A percentile compares a stretch with the other conserved stretches of the same genome.
These are phyloP conservation scores for Ceratocystis huliohia DNA, from an alignment of 2,329 filamentous ascomycete species.

Conservation along the genomic window DNA sequence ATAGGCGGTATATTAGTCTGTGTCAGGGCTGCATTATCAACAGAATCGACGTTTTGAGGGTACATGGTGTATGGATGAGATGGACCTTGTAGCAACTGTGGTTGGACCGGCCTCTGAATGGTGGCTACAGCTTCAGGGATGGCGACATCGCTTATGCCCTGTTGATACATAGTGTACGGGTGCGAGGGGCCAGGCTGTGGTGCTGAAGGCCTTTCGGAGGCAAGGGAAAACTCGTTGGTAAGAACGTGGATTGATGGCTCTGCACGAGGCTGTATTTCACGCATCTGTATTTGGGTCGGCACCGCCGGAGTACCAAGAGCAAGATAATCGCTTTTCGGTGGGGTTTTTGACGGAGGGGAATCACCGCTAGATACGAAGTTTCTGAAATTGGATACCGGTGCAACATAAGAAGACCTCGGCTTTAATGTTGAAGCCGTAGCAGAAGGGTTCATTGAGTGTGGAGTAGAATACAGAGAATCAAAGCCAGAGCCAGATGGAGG, in stretches of 20 bases:
- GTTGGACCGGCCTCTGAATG: background rate
- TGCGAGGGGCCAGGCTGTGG: conserved; percentile 19
- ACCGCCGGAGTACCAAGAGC: background rate
- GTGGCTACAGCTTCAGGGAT: background rate
- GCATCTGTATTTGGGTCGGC: background rate
- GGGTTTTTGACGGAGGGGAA: conserved; percentile 14
- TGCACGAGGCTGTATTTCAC: background rate
- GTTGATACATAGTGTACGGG: conserved; percentile 21
- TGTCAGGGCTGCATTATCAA: conserved; percentile 44
- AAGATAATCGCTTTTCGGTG: conserved; percentile 18
- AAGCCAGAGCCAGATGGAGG: background rate
- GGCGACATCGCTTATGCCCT: conserved; percentile 15
- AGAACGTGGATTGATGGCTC: conserved; percentile 9
- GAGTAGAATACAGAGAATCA: background rate
- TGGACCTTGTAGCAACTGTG: conserved; percentile 37
- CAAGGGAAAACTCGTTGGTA: conserved; percentile 14
- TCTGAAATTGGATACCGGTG: background rate
- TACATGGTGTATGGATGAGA: conserved; percentile 82
- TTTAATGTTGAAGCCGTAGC: background rate
- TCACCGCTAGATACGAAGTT: background rate
- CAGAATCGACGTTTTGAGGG: conserved; percentile 60
- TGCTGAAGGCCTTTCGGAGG: conserved; percentile 13
- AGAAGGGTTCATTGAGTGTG: background rate
- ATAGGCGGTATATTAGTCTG: conserved; percentile 45
- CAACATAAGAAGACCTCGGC: background rate